These are phyloP conservation scores for Boletellus sp. DNA, from an alignment of 768 basidiomycete species.

Conservation along the genomic window DNA sequence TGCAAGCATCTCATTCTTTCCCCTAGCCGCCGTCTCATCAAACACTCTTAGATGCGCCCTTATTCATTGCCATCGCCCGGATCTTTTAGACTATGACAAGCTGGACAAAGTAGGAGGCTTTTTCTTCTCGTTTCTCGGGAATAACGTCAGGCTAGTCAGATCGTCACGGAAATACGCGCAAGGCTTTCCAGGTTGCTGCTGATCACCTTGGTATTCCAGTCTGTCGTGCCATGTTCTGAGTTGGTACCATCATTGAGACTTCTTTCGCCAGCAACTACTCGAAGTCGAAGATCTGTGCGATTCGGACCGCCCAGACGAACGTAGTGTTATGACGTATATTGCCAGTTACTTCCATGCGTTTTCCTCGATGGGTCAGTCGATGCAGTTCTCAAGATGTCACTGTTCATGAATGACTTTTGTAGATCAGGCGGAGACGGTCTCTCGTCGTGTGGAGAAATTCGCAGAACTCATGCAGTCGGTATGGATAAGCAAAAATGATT, in stretches of 20 bases:
- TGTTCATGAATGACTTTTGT: conserved; percentile 1
- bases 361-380: conserved; percentile 81
- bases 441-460: conserved; percentile 91
- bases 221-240: conserved; percentile 26
- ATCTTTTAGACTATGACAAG: conserved; percentile 84
- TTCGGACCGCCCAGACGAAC: conserved; percentile 84
- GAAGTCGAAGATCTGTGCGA: conserved; percentile 97
- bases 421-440: conserved; percentile 96
- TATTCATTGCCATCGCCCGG: conserved; percentile 96
- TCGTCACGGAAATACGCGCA: conserved; percentile 74
- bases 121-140: not conserved
- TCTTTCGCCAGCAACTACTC: conserved; percentile 70
- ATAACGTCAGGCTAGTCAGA: conserved; percentile 49
- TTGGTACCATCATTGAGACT: conserved; percentile 3
- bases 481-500: conserved; percentile 86
- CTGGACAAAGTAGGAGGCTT: conserved; percentile 66
- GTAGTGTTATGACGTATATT: conserved; percentile 97
- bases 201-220: conserved; percentile 90
- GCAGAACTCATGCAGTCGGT: conserved; percentile 93
- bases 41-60: conserved; percentile 78
- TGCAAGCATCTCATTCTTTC: conserved; percentile 51
- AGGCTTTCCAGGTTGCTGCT: conserved; percentile 87
- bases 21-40: conserved; percentile 6
- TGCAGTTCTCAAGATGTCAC: not conserved
- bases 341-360: conserved; percentile 98